These are phyloP conservation scores for Podila clonocystis DNA, from an alignment of 192 early-diverging fungal species.

Conservation along the genomic window DNA sequence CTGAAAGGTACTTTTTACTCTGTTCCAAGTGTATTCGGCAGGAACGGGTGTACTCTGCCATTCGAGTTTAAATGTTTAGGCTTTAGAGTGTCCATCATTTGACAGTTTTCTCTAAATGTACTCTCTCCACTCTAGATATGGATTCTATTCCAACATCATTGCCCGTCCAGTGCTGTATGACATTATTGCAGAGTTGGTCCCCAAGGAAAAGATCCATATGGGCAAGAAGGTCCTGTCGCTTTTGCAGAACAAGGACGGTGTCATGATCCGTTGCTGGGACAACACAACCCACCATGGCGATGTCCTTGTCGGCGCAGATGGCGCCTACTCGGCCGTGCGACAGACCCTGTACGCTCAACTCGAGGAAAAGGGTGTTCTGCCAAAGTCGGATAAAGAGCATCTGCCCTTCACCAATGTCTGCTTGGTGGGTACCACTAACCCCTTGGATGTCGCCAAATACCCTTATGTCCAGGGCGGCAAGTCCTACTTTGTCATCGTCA, in stretches of 20 bases:
- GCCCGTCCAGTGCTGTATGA: conserved; percentile 12
- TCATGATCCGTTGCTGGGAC: conserved; percentile 19
- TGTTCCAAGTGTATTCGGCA: background rate
- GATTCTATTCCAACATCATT: conserved; percentile 15
- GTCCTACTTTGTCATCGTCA: background rate
- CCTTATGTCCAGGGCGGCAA: background rate
- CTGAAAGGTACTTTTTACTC: background rate
- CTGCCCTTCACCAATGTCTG: conserved; percentile 16
- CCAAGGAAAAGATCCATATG: conserved; percentile 8
- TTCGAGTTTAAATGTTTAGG: background rate
- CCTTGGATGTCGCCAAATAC: background rate
- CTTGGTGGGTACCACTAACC: conserved; percentile 10
- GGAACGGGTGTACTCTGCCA: too few species aligned
- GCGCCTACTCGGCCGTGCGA: conserved; percentile 23
- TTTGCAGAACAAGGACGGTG: conserved; percentile 10
- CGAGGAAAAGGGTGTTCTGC: background rate
- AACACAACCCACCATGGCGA: conserved; percentile 17
- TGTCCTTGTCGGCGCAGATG: conserved; percentile 32
- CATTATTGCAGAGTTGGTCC: conserved; percentile 4
- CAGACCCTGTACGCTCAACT: conserved; percentile 18
- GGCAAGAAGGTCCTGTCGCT: conserved; percentile 16
- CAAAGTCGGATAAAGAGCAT: background rate
- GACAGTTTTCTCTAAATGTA: background rate
- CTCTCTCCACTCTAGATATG: background rate
- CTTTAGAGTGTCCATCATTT: background rate